Base-by-base conservation (phyloP, 768 basidiomycete species). In the Asterophora lycoperdoides region DNA sequence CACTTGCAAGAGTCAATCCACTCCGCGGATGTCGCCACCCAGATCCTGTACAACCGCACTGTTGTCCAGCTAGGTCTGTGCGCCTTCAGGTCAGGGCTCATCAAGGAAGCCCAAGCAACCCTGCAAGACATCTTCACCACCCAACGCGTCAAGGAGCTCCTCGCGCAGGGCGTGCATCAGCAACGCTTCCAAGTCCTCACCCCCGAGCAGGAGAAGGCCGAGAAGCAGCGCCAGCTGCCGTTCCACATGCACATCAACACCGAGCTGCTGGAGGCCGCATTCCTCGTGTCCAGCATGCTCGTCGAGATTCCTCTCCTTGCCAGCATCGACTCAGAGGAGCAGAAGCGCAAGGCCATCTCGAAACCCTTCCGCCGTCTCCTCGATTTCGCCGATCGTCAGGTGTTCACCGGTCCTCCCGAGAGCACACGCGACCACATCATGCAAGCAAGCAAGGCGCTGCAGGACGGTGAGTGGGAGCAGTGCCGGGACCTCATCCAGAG, bases 211-310 rank as follows among this genome's bases (percentile, higher is more conserved):
- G 96, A 99, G 66, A 89, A 93, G 63, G 84, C 93, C 2, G 96
- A 99, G 67, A 90, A 93, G 56, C 86, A 93, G 56, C 81, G 96
- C 29, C 92, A 97, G 59, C 77, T 99, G 18, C 96, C 96, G 23
- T 99, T 98, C 85, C 96, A 99, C 68, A 89, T 98, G 88, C 96
- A 99, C 68, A 93, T 98, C 70, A 99, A 98, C 72, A 92, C 96
- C 11, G 96, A 98, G 68, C 76, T 99, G 8, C 75, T 98, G 47
- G 96, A 98, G 68, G 94, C 94, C 15, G 96, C 93, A 1, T 99
- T 98, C 76, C 78, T 99, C 36, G 93, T 96, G 14, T 94, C 92
- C 13, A 97, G 94, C 71, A 99, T 99, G 96, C 79, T 99, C 32
- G 87, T 97, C 33, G 96, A 98, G 70, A 93, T 99, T 14, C 96